These are phyloP conservation scores for Alternaria gansuensis DNA, from an alignment of 2,329 filamentous ascomycete genomes.

Conservation along the genomic window DNA sequence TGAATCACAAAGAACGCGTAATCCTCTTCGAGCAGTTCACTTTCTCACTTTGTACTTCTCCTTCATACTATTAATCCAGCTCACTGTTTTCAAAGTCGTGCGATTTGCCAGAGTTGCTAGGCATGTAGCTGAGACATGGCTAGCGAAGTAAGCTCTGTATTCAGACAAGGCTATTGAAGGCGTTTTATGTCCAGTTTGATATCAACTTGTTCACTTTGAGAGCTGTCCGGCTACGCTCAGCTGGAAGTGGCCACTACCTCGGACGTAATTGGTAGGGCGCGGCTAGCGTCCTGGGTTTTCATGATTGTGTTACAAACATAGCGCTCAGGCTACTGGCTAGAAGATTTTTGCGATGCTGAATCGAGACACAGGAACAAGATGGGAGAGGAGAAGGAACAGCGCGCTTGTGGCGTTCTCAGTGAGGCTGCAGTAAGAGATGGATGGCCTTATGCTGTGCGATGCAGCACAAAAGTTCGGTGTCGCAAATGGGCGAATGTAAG, in stretches of 20 bases:
- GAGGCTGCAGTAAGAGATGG: neutral
- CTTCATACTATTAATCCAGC: neutral
- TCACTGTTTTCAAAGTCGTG: neutral
- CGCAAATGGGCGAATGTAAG: neutral
- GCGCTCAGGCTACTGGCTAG: neutral
- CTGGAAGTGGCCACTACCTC: neutral
- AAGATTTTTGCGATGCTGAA: neutral
- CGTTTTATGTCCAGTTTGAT: neutral
- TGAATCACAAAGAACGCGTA: neutral
- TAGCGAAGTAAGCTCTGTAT: slow-evolving; percentile 7
- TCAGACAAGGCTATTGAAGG: neutral
- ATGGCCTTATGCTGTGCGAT: neutral
- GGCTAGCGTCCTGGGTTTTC: neutral
- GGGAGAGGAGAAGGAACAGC: neutral
- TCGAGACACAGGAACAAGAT: neutral
- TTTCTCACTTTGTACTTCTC: slow-evolving; percentile 5
- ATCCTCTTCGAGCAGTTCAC: neutral
- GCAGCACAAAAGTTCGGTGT: neutral
- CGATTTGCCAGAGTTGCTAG: neutral
- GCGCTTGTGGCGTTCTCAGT: neutral
- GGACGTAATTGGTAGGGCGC: neutral
- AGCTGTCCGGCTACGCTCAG: neutral
- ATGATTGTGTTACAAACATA: neutral
- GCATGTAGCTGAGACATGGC: slow-evolving; percentile 1
- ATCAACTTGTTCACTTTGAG: neutral